Evolutionary conservation across 2,329 filamentous ascomycete genomes (phyloP).

Genomic region (Didymella glomerata): DNA sequence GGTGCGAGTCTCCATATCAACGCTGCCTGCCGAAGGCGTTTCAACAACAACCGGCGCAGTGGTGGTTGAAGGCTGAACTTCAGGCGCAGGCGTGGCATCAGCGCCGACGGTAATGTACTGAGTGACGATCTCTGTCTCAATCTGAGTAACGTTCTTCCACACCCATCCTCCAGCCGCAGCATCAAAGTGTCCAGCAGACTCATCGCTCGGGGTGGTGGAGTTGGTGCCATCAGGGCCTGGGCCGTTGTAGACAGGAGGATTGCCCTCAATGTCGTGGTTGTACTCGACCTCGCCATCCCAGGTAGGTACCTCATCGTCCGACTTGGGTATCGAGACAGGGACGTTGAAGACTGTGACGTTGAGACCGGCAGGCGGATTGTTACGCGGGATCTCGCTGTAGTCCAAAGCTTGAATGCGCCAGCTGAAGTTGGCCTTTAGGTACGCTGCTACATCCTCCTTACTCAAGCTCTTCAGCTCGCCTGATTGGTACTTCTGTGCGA

Average conservation of each 20-base stretch:
- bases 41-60: conserved; percentile 54
- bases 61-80: conserved; percentile 58
- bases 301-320: conserved; percentile 37
- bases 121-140: conserved; percentile 18
- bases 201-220: conserved; percentile 20
- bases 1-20: conserved; percentile 21
- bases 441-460: conserved; percentile 34
- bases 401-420: conserved; percentile 46
- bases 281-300: conserved; percentile 38
- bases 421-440: conserved; percentile 41
- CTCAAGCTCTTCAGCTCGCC: conserved; percentile 40
- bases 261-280: conserved; percentile 38
- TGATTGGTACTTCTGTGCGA: conserved; percentile 37
- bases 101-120: conserved; percentile 20
- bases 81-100: conserved; percentile 2
- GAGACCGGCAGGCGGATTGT: conserved; percentile 38
- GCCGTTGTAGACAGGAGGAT: conserved; percentile 35
- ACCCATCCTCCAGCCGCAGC: conserved; percentile 21
- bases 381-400: conserved; percentile 40
- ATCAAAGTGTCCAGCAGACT: conserved; percentile 26
- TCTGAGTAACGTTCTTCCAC: conserved; percentile 27
- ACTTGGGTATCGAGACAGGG: conserved; percentile 35
- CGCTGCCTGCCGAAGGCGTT: conserved; percentile 9
- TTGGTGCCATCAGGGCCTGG: conserved; percentile 28
- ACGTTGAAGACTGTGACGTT: conserved; percentile 43